A percentile compares a stretch with the other conserved stretches of the same genome.
phyloP scores from a whole-genome alignment of 129 eudicot genomes.

The carrot (Daucus carota) region DNA sequence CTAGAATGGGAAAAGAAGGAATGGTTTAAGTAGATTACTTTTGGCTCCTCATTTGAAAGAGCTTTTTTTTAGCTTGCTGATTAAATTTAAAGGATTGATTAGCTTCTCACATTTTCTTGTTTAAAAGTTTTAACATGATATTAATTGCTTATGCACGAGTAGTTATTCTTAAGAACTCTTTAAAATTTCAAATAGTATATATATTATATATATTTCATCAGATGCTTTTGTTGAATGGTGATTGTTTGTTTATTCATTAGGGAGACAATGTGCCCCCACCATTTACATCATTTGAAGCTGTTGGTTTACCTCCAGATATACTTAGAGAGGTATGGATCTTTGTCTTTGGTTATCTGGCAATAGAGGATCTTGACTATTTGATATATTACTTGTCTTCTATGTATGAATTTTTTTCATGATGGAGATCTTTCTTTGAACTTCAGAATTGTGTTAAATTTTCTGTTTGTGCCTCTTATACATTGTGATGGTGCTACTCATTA shows the following conservation, averaged over 20 bases:
- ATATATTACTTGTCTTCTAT: neutral
- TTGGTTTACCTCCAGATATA: conserved; percentile 54
- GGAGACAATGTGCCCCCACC: conserved; percentile 59
- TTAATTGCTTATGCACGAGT: neutral
- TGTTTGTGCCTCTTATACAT: conserved; percentile 28
- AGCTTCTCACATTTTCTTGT: neutral
- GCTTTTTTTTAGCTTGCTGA: neutral
- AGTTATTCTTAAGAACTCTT: neutral
- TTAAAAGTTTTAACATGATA: neutral
- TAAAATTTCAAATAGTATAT: neutral
- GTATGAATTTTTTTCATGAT: conserved; percentile 24
- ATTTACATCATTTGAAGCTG: conserved; percentile 47
- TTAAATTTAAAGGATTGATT: neutral
- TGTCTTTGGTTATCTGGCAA: conserved; percentile 12
- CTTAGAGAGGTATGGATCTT: conserved; percentile 42
- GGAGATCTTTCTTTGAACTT: conserved; percentile 42
- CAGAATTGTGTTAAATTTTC: conserved; percentile 44
- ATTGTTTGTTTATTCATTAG: conserved; percentile 18
- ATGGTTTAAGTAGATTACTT: neutral
- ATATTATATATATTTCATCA: neutral
- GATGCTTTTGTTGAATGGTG: neutral
- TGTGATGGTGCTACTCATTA: neutral
- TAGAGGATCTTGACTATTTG: conserved; percentile 15
- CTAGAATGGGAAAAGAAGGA: neutral
- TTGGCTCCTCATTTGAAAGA: neutral